Percentiles rank a stretch among this genome's conserved stretches.
phyloP scores from a whole-genome alignment of 768 basidiomycete species.

The Agaricus subrufescens region DNA sequence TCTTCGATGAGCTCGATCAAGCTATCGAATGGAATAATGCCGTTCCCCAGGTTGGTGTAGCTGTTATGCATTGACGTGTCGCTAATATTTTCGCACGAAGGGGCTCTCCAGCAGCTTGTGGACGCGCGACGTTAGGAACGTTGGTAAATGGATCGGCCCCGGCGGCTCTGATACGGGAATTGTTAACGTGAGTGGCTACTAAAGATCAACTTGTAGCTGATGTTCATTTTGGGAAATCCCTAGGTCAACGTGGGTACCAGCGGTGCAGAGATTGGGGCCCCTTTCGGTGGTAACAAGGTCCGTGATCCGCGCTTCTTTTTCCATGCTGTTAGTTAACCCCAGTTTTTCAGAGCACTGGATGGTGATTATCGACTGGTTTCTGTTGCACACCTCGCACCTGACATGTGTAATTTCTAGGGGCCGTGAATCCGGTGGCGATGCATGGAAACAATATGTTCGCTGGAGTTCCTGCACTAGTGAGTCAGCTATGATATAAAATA shows the following conservation, averaged over 20 bases:
- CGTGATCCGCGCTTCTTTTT: constrained; percentile 1
- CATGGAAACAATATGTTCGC: constrained; percentile 97
- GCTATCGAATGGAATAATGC: constrained; percentile 89
- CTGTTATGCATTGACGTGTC: constrained; percentile 11
- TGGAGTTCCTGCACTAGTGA: constrained; percentile 83
- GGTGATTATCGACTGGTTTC: constrained; percentile 38
- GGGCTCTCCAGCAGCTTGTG: constrained; percentile 91
- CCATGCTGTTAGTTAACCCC: constrained; percentile 2
- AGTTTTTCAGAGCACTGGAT: constrained; percentile 66
- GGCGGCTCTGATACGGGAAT: constrained; percentile 88
- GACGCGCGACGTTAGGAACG: constrained; percentile 77
- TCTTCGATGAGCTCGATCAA: constrained; percentile 83
- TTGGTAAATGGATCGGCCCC: constrained; percentile 92
- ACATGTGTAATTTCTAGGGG: constrained; percentile 54
- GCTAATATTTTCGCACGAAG: constrained; percentile 23
- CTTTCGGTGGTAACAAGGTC: constrained; percentile 94
- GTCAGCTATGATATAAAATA: constrained; percentile 13
- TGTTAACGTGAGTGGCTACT: constrained; percentile 63
- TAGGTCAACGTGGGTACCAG: constrained; percentile 58
- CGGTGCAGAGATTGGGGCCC: constrained; percentile 66
- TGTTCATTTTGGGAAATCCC: neutral
- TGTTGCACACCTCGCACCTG: neutral
- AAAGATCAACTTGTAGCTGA: constrained; percentile 4
- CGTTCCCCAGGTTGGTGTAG: constrained; percentile 61
- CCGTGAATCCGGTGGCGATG: constrained; percentile 93